Evolutionary conservation across 306 rosid genomes (phyloP).

Genomic region (Astragalus glycyphyllos): DNA sequence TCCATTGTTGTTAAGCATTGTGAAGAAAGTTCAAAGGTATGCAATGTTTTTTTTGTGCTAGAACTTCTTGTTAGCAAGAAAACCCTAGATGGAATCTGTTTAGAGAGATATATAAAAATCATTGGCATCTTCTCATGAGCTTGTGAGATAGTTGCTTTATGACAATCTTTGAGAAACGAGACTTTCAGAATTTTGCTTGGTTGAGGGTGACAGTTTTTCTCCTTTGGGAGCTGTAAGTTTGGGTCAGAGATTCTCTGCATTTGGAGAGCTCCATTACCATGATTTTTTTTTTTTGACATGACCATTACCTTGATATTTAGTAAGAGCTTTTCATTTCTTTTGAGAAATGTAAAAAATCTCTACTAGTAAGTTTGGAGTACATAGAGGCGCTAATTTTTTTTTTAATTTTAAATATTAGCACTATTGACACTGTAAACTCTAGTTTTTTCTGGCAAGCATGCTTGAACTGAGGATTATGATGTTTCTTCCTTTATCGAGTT

Average conservation of each 20-base stretch:
- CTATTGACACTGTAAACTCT: slow-evolving; percentile 22
- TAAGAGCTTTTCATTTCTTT: too few species aligned
- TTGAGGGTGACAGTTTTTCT: not conserved
- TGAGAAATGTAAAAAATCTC: too few species aligned
- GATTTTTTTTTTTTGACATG: too few species aligned
- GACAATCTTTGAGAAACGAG: slow-evolving; percentile 3
- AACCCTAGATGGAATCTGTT: slow-evolving; percentile 31
- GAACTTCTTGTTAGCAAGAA: slow-evolving; percentile 31
- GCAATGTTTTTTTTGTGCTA: slow-evolving; percentile 41
- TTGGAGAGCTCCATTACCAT: too few species aligned
- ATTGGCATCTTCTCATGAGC: not conserved
- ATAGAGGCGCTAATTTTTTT: slow-evolving; percentile 12
- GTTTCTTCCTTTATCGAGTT: slow-evolving; percentile 29
- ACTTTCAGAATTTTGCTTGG: not conserved
- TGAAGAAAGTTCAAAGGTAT: slow-evolving; percentile 93
- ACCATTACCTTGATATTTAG: too few species aligned
- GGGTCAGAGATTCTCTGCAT: not conserved
- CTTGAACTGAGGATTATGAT: not conserved
- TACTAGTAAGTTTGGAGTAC: slow-evolving; percentile 16
- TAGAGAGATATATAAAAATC: not conserved
- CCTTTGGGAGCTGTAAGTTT: slow-evolving; percentile 14
- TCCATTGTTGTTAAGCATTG: slow-evolving; percentile 88
- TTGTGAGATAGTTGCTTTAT: not conserved
- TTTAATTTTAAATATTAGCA: too few species aligned
- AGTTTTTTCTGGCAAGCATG: not conserved